A percentile compares a stretch with the other conserved stretches of the same genome.
phyloP scores from a whole-genome alignment of 1,284 basidiomycete genomes.

The Athelia psychrophila region DNA sequence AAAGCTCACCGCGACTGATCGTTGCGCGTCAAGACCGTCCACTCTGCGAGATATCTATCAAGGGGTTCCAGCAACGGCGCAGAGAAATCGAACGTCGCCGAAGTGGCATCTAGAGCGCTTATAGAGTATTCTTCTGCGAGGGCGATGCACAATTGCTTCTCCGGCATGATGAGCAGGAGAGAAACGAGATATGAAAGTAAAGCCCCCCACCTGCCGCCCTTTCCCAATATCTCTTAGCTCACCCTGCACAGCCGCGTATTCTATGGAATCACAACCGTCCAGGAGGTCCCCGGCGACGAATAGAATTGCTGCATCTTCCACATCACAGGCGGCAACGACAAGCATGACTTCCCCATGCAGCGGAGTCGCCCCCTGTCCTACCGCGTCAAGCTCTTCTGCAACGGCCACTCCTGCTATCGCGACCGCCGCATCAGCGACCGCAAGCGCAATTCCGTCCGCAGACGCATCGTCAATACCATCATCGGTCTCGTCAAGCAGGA shows the following conservation, averaged over 20 bases:
- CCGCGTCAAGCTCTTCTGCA: constrained; percentile 91
- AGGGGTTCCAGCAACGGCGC: no score
- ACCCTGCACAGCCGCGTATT: constrained; percentile 92
- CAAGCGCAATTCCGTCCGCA: constrained; percentile 98
- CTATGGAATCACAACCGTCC: constrained; percentile 95
- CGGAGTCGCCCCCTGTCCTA: constrained; percentile 95
- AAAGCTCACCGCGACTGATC: no score
- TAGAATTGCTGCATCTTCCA: constrained; percentile 97
- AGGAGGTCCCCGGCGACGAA: constrained; percentile 96
- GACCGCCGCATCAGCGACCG: constrained; percentile 92
- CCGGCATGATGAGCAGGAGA: no score
- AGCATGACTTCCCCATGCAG: constrained; percentile 98
- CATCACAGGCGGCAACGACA: constrained; percentile 97
- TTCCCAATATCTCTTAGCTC: no score
- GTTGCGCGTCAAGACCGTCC: no score
- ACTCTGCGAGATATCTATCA: no score
- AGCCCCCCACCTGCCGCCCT: no score
- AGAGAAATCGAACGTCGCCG: no score
- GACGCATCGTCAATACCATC: constrained; percentile 96
- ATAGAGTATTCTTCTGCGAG: no score
- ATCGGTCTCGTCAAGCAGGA: constrained; percentile 99
- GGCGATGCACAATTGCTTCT: no score
- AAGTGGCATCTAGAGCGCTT: no score
- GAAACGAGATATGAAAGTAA: no score
- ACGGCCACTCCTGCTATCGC: constrained; percentile 98